These are phyloP conservation scores for Fraxinus xanthoxyloides DNA, from an alignment of 305 asterid species.

Conservation along the genomic window DNA sequence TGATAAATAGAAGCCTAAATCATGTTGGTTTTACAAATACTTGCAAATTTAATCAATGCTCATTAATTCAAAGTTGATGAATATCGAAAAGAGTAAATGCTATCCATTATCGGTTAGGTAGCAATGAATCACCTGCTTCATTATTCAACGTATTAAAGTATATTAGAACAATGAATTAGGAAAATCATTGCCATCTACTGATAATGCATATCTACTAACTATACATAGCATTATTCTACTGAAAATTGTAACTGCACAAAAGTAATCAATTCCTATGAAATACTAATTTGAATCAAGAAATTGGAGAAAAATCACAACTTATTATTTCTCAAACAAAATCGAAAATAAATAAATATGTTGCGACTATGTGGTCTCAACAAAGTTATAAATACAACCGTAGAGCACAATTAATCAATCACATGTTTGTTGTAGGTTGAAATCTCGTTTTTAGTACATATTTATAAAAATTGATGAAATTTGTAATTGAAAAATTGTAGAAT, in stretches of 20 bases:
- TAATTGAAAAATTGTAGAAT: too few relatives aligned
- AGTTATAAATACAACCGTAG: not conserved
- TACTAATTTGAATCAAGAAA: not conserved
- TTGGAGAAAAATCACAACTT: not conserved
- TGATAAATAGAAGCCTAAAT: not conserved
- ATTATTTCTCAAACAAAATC: not conserved
- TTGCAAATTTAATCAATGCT: not conserved
- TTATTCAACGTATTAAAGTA: not conserved
- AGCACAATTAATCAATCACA: not conserved
- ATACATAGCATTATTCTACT: not conserved
- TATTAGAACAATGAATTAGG: too few relatives aligned
- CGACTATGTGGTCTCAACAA: not conserved
- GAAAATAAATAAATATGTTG: not conserved
- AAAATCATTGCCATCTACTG: not conserved
- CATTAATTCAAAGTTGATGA: not conserved
- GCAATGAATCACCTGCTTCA: not conserved
- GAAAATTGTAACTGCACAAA: not conserved
- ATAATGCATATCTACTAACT: not conserved
- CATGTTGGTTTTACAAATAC: too few relatives aligned
- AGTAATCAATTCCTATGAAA: not conserved
- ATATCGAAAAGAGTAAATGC: not conserved
- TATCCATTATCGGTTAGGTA: not conserved
- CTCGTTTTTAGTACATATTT: too few relatives aligned
- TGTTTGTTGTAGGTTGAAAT: too few relatives aligned
- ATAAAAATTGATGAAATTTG: not conserved